phyloP scores from a whole-genome alignment of 352 stramenopile species.

The Pythium utonaiense region DNA sequence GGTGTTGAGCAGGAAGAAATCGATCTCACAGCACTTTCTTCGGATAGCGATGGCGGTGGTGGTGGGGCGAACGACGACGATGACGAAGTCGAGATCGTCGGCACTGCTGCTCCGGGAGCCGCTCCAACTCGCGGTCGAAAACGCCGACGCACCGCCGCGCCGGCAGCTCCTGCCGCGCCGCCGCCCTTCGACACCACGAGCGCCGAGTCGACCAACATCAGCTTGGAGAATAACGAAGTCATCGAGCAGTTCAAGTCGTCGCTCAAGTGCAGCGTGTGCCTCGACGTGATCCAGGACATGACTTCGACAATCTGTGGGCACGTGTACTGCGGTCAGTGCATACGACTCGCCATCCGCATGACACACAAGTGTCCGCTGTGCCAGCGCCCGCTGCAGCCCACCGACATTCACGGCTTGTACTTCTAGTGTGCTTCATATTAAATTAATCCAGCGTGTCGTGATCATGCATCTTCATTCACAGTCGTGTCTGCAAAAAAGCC shows the following conservation, averaged over 20 bases:
- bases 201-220: slow-evolving; percentile 66
- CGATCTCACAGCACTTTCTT: slow-evolving; percentile 60
- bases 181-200: slow-evolving; percentile 36
- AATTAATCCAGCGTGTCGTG: slow-evolving; percentile 19
- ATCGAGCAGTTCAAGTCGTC: slow-evolving; percentile 69
- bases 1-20: slow-evolving; percentile 40
- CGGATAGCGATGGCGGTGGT: slow-evolving; percentile 49
- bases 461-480: background rate
- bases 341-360: slow-evolving; percentile 59
- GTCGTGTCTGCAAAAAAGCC: slow-evolving; percentile 23
- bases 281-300: slow-evolving; percentile 76
- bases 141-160: slow-evolving; percentile 15
- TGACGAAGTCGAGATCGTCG: slow-evolving; percentile 62
- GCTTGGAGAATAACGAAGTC: slow-evolving; percentile 68
- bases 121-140: background rate
- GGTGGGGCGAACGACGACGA: slow-evolving; percentile 47
- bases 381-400: slow-evolving; percentile 49
- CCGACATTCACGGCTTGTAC: slow-evolving; percentile 78
- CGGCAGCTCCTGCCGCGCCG: background rate
- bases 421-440: slow-evolving; percentile 37
- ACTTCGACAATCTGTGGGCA: slow-evolving; percentile 79
- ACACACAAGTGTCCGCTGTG: slow-evolving; percentile 78
- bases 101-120: slow-evolving; percentile 3
- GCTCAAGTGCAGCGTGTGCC: slow-evolving; percentile 84
- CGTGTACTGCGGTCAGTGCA: slow-evolving; percentile 76